Conservation (phyloP, 2,329 filamentous ascomycete species). For the Sordariomycetes sp. region DNA sequence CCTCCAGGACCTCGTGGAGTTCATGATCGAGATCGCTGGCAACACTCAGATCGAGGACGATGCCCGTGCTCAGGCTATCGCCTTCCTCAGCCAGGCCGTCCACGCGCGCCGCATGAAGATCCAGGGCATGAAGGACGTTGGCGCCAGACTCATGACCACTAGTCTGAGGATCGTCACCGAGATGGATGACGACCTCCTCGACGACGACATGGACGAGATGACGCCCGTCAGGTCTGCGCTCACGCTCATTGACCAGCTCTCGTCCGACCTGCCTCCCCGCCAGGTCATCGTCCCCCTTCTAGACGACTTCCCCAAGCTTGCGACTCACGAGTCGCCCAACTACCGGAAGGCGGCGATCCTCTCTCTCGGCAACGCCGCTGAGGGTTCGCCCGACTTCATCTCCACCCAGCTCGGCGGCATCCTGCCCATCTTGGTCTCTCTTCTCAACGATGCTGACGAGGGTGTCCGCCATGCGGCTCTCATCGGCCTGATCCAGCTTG, state of each 20-base stretch:
- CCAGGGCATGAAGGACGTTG: constrained; percentile 73
- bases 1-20: constrained; percentile 79
- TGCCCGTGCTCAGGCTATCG: constrained; percentile 76
- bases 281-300: constrained; percentile 90
- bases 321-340: constrained; percentile 58
- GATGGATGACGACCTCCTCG: constrained; percentile 62
- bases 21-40: constrained; percentile 80
- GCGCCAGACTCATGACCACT: constrained; percentile 75
- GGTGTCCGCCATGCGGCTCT: constrained; percentile 79
- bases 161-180: constrained; percentile 83
- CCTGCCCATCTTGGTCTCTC: constrained; percentile 69
- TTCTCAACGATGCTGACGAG: constrained; percentile 73
- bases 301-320: constrained; percentile 72
- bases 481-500: constrained; percentile 76
- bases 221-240: constrained; percentile 78
- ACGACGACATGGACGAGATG: constrained; percentile 60
- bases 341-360: constrained; percentile 85
- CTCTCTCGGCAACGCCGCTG: constrained; percentile 83
- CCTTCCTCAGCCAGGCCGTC: constrained; percentile 86
- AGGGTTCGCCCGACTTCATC: constrained; percentile 95
- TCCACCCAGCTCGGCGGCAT: constrained; percentile 81
- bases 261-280: constrained; percentile 77
- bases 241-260: constrained; percentile 76
- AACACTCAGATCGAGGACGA: constrained; percentile 73
- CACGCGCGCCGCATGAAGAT: constrained; percentile 92